Conservation (phyloP, 2,329 filamentous ascomycete genomes). For the Sordariomycetes sp. region DNA sequence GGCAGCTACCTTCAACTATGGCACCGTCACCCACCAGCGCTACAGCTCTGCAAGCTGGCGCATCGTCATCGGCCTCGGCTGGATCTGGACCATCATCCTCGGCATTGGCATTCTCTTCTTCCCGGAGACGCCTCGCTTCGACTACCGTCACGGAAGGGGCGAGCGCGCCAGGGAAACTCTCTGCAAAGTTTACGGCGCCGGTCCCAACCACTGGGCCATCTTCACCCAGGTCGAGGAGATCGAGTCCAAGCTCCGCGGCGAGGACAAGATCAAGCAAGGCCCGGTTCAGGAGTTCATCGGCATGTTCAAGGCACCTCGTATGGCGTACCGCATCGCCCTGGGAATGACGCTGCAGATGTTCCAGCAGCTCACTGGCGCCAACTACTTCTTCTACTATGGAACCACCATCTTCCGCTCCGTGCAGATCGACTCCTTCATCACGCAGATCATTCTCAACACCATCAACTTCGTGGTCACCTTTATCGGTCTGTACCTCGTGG, state of each 20-base stretch:
- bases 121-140: conserved; percentile 42
- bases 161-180: conserved; percentile 38
- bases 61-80: conserved; percentile 46
- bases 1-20: conserved; percentile 52
- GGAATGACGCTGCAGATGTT: conserved; percentile 54
- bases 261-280: conserved; percentile 27
- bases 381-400: conserved; percentile 59
- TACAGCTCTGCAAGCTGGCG: conserved; percentile 47
- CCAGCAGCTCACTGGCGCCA: conserved; percentile 57
- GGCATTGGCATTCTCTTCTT: conserved; percentile 39
- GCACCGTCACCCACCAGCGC: conserved; percentile 38
- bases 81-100: conserved; percentile 38
- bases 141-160: conserved; percentile 35
- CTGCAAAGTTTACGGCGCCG: conserved; percentile 36
- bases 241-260: conserved; percentile 40
- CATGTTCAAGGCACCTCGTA: conserved; percentile 56
- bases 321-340: conserved; percentile 52
- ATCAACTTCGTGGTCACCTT: conserved; percentile 63
- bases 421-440: conserved; percentile 50
- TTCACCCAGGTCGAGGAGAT: conserved; percentile 44
- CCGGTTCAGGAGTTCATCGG: conserved; percentile 38
- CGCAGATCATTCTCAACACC: conserved; percentile 56
- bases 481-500: conserved; percentile 60
- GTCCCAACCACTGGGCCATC: conserved; percentile 32
- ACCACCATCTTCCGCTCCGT: conserved; percentile 40